Evolutionary conservation across 768 basidiomycete genomes (phyloP).

Genomic region (Tylopilus plumbeoviolaceoides): DNA sequence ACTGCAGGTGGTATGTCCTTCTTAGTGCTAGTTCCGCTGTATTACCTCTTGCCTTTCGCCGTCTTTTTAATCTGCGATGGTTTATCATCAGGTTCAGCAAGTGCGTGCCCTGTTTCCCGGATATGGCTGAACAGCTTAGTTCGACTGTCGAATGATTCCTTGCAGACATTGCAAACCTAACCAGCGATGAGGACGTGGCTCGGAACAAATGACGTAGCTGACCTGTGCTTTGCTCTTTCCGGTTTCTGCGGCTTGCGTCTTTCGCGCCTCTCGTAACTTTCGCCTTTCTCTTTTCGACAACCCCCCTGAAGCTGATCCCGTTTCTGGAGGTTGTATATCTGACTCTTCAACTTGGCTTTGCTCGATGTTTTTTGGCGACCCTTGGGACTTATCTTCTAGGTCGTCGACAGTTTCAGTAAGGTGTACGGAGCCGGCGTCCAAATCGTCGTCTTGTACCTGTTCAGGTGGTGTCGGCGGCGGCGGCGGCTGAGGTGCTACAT

Average conservation of each 20-base stretch:
- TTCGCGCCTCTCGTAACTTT: constrained; percentile 72
- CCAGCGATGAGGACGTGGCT: constrained; percentile 6
- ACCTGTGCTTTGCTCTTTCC: constrained; percentile 6
- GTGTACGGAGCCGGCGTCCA: neutral
- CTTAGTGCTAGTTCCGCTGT: constrained; percentile 4
- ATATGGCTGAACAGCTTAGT: constrained; percentile 77
- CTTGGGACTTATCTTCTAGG: constrained; percentile 11
- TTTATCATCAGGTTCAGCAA: constrained; percentile 36
- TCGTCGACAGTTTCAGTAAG: neutral
- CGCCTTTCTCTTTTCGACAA: constrained; percentile 81
- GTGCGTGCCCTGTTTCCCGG: constrained; percentile 65
- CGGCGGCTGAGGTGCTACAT: constrained; percentile 11
- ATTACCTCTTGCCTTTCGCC: constrained; percentile 27
- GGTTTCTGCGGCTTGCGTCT: constrained; percentile 30
- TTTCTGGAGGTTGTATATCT: constrained; percentile 1
- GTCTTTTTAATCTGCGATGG: constrained; percentile 32
- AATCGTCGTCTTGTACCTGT: constrained; percentile 1
- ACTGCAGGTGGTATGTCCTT: constrained; percentile 8
- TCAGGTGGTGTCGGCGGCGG: constrained; percentile 13
- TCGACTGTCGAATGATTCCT: constrained; percentile 55
- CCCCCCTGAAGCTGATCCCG: constrained; percentile 17
- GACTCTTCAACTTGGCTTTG: neutral
- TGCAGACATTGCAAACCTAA: constrained; percentile 66
- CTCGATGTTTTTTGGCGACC: constrained; percentile 3
- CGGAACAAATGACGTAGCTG: constrained; percentile 1